Evolutionary conservation across 176 grass and related monocot species (phyloP).

Genomic region (Tuctoria greenei): DNA sequence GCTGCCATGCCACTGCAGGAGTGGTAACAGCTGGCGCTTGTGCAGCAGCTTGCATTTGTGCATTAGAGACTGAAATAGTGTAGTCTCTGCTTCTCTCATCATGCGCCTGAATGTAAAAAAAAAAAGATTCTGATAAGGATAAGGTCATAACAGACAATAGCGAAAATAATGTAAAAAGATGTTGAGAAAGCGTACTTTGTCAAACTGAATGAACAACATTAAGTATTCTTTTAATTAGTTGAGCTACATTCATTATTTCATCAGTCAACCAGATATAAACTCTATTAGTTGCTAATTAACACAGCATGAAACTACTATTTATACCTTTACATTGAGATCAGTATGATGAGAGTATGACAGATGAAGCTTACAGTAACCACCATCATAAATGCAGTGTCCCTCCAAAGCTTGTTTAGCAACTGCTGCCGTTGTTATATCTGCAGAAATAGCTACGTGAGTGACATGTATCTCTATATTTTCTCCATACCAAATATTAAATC

Average conservation of each 20-base stretch:
- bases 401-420: constrained; percentile 97
- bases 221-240: constrained; percentile 34
- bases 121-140: constrained; percentile 15
- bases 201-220: constrained; percentile 32
- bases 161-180: not conserved
- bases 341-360: constrained; percentile 99
- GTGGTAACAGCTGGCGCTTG: constrained; percentile 40
- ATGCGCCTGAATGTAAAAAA: constrained; percentile 56
- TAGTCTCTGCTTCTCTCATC: constrained; percentile 90
- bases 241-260: constrained; percentile 34
- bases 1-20: constrained; percentile 60
- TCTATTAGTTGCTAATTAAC: constrained; percentile 39
- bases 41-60: constrained; percentile 39
- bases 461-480: not conserved
- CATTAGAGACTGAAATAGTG: constrained; percentile 52
- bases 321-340: constrained; percentile 99
- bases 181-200: constrained; percentile 41
- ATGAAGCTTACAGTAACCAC: constrained; percentile 99
- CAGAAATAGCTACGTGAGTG: constrained; percentile 20
- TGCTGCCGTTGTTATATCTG: constrained; percentile 74
- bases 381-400: constrained; percentile 99
- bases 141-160: not conserved
- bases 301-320: constrained; percentile 58
- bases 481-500: not conserved
- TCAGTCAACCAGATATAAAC: constrained; percentile 22